phyloP scores from a whole-genome alignment of 805 yeast species.

The Jamesozyma rosinii region DNA sequence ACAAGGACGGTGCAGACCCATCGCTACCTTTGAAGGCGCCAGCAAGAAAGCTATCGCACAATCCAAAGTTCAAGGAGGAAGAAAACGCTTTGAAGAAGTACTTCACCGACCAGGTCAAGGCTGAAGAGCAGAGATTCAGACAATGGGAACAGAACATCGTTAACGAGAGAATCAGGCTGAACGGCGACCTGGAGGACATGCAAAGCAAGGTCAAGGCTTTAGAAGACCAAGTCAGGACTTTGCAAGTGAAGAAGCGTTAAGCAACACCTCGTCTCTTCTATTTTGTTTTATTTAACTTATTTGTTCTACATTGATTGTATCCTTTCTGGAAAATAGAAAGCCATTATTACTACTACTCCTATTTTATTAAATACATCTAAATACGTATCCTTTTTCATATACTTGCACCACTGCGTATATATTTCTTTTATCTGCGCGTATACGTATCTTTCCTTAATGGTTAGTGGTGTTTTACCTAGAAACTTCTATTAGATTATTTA shows the following conservation, averaged over 20 bases:
- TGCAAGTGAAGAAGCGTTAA: constrained; percentile 46
- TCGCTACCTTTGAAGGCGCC: constrained; percentile 34
- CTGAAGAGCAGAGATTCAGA: constrained; percentile 93
- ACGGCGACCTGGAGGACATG: constrained; percentile 85
- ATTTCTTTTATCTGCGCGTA: neutral
- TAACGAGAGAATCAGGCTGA: constrained; percentile 86
- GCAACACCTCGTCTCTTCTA: neutral
- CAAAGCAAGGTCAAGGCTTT: constrained; percentile 65
- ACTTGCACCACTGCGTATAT: neutral
- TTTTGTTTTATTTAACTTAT: neutral
- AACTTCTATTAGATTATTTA: too few species aligned
- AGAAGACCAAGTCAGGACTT: constrained; percentile 64
- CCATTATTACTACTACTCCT: too few species aligned
- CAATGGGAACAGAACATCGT: constrained; percentile 98
- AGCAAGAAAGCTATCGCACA: constrained; percentile 48
- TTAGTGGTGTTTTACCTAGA: too few species aligned
- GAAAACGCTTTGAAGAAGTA: constrained; percentile 88
- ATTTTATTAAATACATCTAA: too few species aligned
- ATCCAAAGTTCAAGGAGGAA: constrained; percentile 93
- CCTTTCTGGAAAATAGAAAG: too few species aligned
- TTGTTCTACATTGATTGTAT: too few species aligned
- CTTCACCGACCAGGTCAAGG: constrained; percentile 93
- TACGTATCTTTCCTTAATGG: neutral
- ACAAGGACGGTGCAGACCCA: constrained; percentile 23
- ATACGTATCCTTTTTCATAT: neutral